Conservation (phyloP, 257 asterid species). For the Sherardia arvensis region DNA sequence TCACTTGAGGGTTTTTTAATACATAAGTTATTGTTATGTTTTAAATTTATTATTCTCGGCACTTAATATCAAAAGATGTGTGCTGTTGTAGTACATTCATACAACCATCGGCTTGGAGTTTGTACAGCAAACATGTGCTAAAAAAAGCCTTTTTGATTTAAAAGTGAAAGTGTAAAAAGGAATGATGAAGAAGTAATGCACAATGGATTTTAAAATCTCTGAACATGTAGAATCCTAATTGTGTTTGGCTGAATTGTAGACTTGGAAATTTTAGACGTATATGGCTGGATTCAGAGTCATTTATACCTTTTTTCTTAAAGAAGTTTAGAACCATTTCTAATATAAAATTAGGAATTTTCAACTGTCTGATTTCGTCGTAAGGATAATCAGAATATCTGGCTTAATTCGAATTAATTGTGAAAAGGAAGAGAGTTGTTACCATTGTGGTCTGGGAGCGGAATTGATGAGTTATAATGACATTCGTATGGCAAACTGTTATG, state of each 20-base stretch:
- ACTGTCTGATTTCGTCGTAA: background rate
- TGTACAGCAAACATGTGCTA: background rate
- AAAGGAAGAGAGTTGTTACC: background rate
- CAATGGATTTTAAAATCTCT: background rate
- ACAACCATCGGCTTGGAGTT: background rate
- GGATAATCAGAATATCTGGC: background rate
- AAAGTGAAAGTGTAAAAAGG: background rate
- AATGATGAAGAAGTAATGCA: background rate
- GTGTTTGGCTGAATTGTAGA: no score
- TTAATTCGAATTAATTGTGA: background rate
- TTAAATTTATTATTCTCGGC: background rate
- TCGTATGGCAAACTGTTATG: background rate
- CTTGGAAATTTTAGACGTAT: background rate
- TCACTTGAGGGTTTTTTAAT: background rate
- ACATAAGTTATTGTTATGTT: background rate
- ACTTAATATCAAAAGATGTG: background rate
- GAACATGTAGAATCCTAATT: background rate
- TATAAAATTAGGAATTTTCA: background rate
- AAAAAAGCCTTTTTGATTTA: background rate
- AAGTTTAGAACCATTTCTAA: background rate
- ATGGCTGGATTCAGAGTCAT: background rate
- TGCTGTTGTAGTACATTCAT: background rate
- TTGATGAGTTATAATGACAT: background rate
- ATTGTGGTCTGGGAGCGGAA: background rate
- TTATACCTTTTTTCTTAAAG: background rate